Base-by-base conservation (phyloP, 352 stramenopile genomes). In the Phytopythium kandeliae region DNA sequence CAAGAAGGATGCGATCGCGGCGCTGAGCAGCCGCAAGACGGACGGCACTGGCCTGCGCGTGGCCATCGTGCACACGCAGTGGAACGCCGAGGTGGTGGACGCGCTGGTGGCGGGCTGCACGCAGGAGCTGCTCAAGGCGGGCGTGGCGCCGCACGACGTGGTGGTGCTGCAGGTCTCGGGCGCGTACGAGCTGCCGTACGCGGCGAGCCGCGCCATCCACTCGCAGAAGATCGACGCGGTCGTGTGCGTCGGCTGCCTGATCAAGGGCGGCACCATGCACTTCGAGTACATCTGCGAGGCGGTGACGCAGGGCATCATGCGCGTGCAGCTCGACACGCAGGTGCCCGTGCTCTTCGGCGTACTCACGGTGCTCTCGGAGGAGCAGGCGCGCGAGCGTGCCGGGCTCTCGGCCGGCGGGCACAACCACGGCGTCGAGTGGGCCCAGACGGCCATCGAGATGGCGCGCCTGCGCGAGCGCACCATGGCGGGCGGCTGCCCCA, bases 271-370 rank as follows among this genome's bases (percentile, higher is more conserved):
- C 48, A 99, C 97, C 15, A 97, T 98, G 85, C 97, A 99, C 77
- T 99, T 99, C 69, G 97, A 99, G 87, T 99, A 99, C 78, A 99
- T 99, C 75, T 95, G 88, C 45, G 92, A 98, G 54, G 86, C 96
- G 47, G 91, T 98, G n/a, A 80, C 93, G 34, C 88, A 95, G 58
- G 96, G 96, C 53, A 93, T 99, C 65, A 99, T 99, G 96, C 85
- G 85, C 62, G 94, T 99, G 60, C 83, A 92, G 64, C 71, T 98
- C 54, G 79, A 97, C 63, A 94, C 93, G 25, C 76, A 75, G 36
- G 74, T 92, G 48, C 82, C 86, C 6, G 80, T 92, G 65, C 64
- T 96, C 50, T 97, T 97, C 61, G 91, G 91, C 36, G 96, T 99
- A 36, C 82, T 99, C 54, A 98, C 95, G 54, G 97, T 97, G 69